phyloP scores from a whole-genome alignment of 2,329 filamentous ascomycete genomes.

The Diaporthe sp. region DNA sequence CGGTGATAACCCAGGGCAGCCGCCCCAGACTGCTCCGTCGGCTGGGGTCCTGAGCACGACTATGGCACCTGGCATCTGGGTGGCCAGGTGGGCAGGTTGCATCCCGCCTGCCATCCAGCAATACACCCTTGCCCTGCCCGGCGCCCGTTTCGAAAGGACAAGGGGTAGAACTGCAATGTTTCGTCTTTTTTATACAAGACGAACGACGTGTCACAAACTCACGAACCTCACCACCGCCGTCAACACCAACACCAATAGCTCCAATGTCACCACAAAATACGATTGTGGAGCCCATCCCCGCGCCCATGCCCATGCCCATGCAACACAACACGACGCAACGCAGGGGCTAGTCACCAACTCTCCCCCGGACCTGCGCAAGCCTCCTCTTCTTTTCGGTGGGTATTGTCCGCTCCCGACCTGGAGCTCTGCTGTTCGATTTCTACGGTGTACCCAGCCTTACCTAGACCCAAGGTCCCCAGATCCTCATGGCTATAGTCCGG shows the following conservation, averaged over 20 bases:
- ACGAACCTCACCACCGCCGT: slow-evolving; percentile 13
- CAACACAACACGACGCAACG: background rate
- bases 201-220: slow-evolving; percentile 30
- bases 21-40: slow-evolving; percentile 5
- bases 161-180: slow-evolving; percentile 5
- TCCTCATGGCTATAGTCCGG: background rate
- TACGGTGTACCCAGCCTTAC: background rate
- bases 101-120: slow-evolving; percentile 30
- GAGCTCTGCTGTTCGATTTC: slow-evolving; percentile 12
- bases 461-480: background rate
- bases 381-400: slow-evolving; percentile 9
- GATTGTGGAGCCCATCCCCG: background rate
- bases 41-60: background rate
- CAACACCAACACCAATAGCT: background rate
- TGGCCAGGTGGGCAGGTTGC: slow-evolving; percentile 24
- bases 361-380: background rate
- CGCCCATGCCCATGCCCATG: background rate
- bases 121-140: slow-evolving; percentile 16
- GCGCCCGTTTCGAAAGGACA: slow-evolving; percentile 17
- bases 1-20: background rate
- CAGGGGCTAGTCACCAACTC: background rate
- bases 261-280: slow-evolving; percentile 13
- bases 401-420: background rate
- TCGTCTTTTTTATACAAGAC: slow-evolving; percentile 22
- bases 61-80: slow-evolving; percentile 19